Evolutionary conservation across 768 basidiomycete species (phyloP).

Genomic region (Amanita polypyramis): DNA sequence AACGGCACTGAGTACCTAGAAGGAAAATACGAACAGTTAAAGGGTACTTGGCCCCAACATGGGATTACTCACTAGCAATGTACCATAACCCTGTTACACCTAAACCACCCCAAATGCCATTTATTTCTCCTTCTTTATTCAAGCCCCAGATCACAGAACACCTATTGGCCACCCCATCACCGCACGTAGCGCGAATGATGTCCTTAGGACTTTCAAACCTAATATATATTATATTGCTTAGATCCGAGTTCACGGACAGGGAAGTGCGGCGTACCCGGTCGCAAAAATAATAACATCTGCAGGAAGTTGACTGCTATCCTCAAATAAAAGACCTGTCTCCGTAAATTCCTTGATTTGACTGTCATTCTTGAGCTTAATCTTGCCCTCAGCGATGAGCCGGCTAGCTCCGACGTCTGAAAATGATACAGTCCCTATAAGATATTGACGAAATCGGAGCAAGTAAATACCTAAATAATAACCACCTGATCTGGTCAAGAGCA

Average conservation of each 20-base stretch:
- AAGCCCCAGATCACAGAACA: conserved; percentile 52
- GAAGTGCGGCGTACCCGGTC: conserved; percentile 37
- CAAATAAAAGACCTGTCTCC: conserved; percentile 29
- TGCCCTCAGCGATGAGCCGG: conserved; percentile 47
- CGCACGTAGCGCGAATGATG: too few species aligned
- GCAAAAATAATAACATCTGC: conserved; percentile 43
- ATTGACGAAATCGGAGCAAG: background rate
- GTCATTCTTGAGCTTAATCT: conserved; percentile 59
- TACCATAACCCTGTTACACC: conserved; percentile 45
- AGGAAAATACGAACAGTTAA: background rate
- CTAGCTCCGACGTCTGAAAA: conserved; percentile 42
- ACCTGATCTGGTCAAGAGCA: conserved; percentile 24
- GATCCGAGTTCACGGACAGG: too few species aligned
- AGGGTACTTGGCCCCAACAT: background rate
- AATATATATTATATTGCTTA: too few species aligned
- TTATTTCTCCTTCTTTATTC: conserved; percentile 49
- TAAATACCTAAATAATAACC: conserved; percentile 27
- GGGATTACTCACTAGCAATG: conserved; percentile 37
- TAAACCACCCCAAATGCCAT: conserved; percentile 37
- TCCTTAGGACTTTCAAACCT: too few species aligned
- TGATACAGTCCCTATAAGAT: conserved; percentile 5
- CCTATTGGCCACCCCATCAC: conserved; percentile 27
- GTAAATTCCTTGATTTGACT: conserved; percentile 31
- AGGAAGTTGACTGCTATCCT: conserved; percentile 30
- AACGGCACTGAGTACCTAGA: conserved; percentile 1